Base-by-base conservation (phyloP, 805 yeast species). In the Wickerhamiella shivajii region DNA sequence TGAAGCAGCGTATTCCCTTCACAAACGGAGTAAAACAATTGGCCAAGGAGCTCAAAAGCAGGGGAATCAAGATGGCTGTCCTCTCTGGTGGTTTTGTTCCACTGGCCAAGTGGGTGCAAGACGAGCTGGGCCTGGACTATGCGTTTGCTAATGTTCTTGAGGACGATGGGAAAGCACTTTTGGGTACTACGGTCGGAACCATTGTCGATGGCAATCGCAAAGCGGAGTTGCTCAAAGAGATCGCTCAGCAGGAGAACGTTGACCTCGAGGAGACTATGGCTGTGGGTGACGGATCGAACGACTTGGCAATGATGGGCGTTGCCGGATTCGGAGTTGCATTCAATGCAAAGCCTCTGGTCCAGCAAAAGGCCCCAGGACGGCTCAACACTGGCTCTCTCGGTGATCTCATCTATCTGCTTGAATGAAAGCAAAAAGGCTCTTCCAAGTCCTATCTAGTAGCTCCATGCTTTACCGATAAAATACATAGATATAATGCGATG, bases 221-320 rank as follows among this genome's bases (percentile, higher is more conserved):
- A 55, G 93, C 93, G 2, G 67, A 69, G 34, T 64, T 87, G 11
- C 59, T 90, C 29, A 55, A 63, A 29, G 67, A 71, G 37, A 53
- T 57, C 26, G 62, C 63, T 9, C 31, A 29, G 3, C 44, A 45
- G 32, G 57, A 57, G 29, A 33, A 29, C 10, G 42, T 57, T n/a
- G 45, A 45, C 3, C 39, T 53, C 7, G 41, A 37, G n/a, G 29
- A 63, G 3, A 74, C 76, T 1, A 75, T 79, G 29, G 95, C 95
- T 31, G 78, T 87, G 24, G 97, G 97, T 23, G 97, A 90, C 52
- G 99, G 99, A 24, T 95, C 97, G 16, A 90, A 90, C 49, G 99
- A 90, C 57, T 61, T 90, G 50, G 68, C 69, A 28, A 92, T 92
- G 84, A 90, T 90, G 97, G 67, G 61, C 2, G 70, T 58, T 10